Evolutionary conservation across 169 alveolate genomes (phyloP).

Genomic region (Theileria equi): DNA sequence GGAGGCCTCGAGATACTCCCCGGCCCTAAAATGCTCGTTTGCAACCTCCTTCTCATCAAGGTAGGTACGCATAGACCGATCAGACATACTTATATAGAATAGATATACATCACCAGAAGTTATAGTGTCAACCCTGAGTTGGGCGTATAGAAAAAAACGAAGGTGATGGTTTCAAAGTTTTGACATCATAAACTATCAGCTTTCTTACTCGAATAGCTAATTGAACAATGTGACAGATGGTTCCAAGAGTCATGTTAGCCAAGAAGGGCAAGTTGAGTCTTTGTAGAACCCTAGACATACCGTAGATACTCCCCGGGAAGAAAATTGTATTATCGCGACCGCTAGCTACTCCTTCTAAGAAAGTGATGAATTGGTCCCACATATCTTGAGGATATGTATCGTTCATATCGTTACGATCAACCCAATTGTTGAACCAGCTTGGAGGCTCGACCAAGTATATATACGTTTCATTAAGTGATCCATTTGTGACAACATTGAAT

Average conservation of each 20-base stretch:
- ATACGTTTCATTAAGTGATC: slow-evolving; percentile 56
- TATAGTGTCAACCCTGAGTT: no score
- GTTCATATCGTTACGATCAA: slow-evolving; percentile 67
- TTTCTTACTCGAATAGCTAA: slow-evolving; percentile 64
- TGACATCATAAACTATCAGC: slow-evolving; percentile 49
- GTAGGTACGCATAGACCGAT: no score
- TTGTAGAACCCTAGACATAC: slow-evolving; percentile 73
- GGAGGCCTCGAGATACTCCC: slow-evolving; percentile 19
- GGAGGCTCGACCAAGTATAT: slow-evolving; percentile 63
- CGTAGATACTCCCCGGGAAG: slow-evolving; percentile 79
- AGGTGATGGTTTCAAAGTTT: slow-evolving; percentile 48
- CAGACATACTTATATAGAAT: no score
- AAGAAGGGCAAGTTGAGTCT: slow-evolving; percentile 70
- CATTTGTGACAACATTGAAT: slow-evolving; percentile 56
- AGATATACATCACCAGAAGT: no score
- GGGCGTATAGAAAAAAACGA: no score
- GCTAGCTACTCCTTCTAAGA: slow-evolving; percentile 61
- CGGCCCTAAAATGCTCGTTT: slow-evolving; percentile 15
- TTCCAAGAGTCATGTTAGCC: slow-evolving; percentile 70
- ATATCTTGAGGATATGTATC: slow-evolving; percentile 59
- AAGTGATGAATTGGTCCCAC: slow-evolving; percentile 70
- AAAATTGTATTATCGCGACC: slow-evolving; percentile 56
- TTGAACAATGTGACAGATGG: slow-evolving; percentile 78
- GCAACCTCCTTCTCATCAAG: slow-evolving; percentile 23
- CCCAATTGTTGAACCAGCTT: slow-evolving; percentile 54